Percentiles rank a stretch among this genome's conserved stretches.
Conservation (phyloP, 352 stramenopile species). For the Globisporangium nodosum region DNA sequence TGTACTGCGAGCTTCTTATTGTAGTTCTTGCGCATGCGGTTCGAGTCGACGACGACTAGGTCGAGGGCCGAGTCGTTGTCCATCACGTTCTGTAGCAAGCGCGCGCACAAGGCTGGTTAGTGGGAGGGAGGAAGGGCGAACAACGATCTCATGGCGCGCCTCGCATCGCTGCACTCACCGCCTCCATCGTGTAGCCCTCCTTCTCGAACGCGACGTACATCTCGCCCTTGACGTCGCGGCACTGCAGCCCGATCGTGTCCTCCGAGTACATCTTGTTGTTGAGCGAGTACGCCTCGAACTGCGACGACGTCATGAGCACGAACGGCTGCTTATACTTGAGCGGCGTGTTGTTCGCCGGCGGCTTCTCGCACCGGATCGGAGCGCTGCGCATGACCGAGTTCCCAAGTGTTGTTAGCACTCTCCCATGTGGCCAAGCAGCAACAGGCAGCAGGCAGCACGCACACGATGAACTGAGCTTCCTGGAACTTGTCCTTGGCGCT, state of each 20-base stretch:
- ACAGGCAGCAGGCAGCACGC: slow-evolving; percentile 10
- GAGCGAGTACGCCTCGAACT: slow-evolving; percentile 59
- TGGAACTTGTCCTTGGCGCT: slow-evolving; percentile 30
- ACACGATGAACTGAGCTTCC: slow-evolving; percentile 72
- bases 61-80: slow-evolving; percentile 33
- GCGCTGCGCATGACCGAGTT: slow-evolving; percentile 11
- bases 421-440: too few relatives aligned
- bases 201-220: slow-evolving; percentile 70
- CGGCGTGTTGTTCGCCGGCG: slow-evolving; percentile 30
- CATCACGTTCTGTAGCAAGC: slow-evolving; percentile 26
- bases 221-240: slow-evolving; percentile 50
- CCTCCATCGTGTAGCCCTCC: slow-evolving; percentile 34
- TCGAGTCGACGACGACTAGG: slow-evolving; percentile 62
- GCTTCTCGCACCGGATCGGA: slow-evolving; percentile 46
- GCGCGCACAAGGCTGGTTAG: not conserved
- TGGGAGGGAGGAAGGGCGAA: too few relatives aligned
- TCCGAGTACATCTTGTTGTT: slow-evolving; percentile 70
- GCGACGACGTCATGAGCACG: slow-evolving; percentile 51
- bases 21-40: slow-evolving; percentile 64
- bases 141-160: not conserved
- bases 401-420: not conserved
- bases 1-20: slow-evolving; percentile 53
- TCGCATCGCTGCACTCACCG: slow-evolving; percentile 13
- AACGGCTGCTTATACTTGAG: slow-evolving; percentile 68
- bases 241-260: slow-evolving; percentile 52